Base-by-base conservation (phyloP, 73 alveolate species). In the Diophrys sp. region DNA sequence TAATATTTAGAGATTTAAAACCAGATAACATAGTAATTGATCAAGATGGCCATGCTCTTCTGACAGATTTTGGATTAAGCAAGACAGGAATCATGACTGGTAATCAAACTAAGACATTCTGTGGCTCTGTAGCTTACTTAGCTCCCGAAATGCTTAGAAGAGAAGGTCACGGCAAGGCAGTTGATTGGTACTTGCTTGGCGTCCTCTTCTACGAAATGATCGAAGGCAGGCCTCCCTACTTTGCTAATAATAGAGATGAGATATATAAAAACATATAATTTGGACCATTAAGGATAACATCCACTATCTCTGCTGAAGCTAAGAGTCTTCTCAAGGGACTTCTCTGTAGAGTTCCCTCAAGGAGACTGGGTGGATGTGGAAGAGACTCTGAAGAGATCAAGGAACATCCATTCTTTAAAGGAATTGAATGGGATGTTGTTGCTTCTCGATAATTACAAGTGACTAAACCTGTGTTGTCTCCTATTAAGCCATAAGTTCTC, bases 361-460 rank as follows among this genome's bases (percentile, higher is more conserved):
- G 92, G 81, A 73, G 98, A 70, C 84, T 95, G 62, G 98, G 98
- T 0, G 90, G 96, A 23, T 95, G 97, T 1, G 77, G 79, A 80
- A 81, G 88, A 30, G 98, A 90, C 53, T 91, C 95, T 30, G 96
- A 94, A 67, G 98, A 94, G 70, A 91, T 94, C 14, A 94, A 85
- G 79, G 87, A 77, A 62, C 95, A 90, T 81, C 94, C 93, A 33
- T 93, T 87, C 73, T 83, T 93, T 44, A 11, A 44, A 44, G 5
- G n/a, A 18, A 44, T 44, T 44, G 62, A 44, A 11, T 44, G 62
- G 62, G 18, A 44, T 44, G 62, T 44, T 44, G 62, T 44, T 11
- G 62, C 62, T 44, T 11, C 5, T 44, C 5, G 62, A 18, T 44
- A 44, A 44, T 44, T 44, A 44, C 62, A 5, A 44, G 62, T 44